A percentile compares a stretch with the other conserved stretches of the same genome.
Conservation (phyloP, 441 rosid genomes). For the Pelargonium myrrhifolium region DNA sequence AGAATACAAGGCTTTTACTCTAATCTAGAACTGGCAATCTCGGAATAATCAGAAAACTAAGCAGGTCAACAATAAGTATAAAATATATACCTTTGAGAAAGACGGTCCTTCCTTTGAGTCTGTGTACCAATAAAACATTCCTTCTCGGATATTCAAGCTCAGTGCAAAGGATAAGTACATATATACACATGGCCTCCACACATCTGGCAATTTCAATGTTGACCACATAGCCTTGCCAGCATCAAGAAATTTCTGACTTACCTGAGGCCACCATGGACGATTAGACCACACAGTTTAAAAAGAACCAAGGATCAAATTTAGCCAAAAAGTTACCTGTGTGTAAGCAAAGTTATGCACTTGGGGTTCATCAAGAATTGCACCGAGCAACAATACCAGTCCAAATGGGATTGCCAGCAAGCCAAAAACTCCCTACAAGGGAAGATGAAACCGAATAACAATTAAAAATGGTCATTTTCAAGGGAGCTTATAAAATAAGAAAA, state of each 20-base stretch:
- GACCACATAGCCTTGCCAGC: slow-evolving; percentile 84
- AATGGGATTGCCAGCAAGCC: slow-evolving; percentile 72
- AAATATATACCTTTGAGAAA: slow-evolving; percentile 77
- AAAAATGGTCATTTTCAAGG: slow-evolving; percentile 4
- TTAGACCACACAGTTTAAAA: slow-evolving; percentile 10
- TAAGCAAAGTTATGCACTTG: slow-evolving; percentile 41
- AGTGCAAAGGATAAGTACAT: slow-evolving; percentile 77
- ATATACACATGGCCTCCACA: slow-evolving; percentile 89
- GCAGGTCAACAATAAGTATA: not conserved
- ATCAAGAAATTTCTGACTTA: slow-evolving; percentile 48
- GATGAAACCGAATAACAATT: slow-evolving; percentile 15
- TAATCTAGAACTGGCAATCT: not conserved
- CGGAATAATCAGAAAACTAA: not conserved
- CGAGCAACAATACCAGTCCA: slow-evolving; percentile 55
- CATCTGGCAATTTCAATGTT: slow-evolving; percentile 60
- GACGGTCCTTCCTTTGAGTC: slow-evolving; percentile 70
- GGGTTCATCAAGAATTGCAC: slow-evolving; percentile 61
- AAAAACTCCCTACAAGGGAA: slow-evolving; percentile 59
- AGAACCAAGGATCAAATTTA: slow-evolving; percentile 12
- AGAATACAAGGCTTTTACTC: not conserved
- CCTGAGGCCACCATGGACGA: slow-evolving; percentile 37
- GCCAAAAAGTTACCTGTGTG: slow-evolving; percentile 44
- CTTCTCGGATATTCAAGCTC: slow-evolving; percentile 74
- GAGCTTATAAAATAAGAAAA: slow-evolving; percentile 3
- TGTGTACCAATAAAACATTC: slow-evolving; percentile 87